Evolutionary conservation across 352 stramenopile species (phyloP), one percentile per base, ranked within the genome.

Genomic region (Phytophthora chlamydospora): DNA sequence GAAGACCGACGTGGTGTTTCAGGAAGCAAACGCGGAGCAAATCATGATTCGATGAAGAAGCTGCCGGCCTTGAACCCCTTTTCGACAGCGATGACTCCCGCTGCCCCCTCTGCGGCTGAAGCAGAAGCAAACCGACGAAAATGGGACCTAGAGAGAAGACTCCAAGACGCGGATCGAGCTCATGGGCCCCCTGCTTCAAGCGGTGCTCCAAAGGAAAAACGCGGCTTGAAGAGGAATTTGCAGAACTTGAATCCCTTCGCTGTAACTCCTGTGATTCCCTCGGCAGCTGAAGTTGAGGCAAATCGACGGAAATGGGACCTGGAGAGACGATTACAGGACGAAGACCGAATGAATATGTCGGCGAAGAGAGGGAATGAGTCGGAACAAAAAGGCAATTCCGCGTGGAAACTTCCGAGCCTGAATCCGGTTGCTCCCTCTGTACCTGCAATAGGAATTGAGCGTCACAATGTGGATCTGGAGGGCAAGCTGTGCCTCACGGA

Each of bases 291-390:
- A 46, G 33, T 58, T 7, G 39, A 60, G 39, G 50, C 27, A 45
- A 60, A 67, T 21, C 40, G 27, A 52, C 43, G 50, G 31, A 75
- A 75, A 57, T 67, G 60, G 66, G 52, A 69, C 17, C 24, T 65
- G n/a, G 59, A 69, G 50, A 50, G 51, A 17, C 43, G 49, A 43
- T 56, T 73, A 16, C 65, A 73, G 42, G 65, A 73, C 32, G 42
- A 27, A 44, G 41, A 66, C 27, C 50, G 13, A 50, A 19, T 31
- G 12, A 38, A 31, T 27, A 12, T 38, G 53, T 19, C 36, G 12
- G 24, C 27, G 6, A 24, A 12, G 39, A 13, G 27, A 27, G 27
- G 10, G 14, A 19, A 11, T 36, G 49, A 10, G 11, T 27, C 32
- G 39, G 53, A 38, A 36, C 29, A 6, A 40, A 58, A 67, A 13